Evolutionary conservation across 495 filamentous ascomycete genomes (phyloP), one percentile per base, ranked within the genome.

Genomic region (Talaromyces ruber): DNA sequence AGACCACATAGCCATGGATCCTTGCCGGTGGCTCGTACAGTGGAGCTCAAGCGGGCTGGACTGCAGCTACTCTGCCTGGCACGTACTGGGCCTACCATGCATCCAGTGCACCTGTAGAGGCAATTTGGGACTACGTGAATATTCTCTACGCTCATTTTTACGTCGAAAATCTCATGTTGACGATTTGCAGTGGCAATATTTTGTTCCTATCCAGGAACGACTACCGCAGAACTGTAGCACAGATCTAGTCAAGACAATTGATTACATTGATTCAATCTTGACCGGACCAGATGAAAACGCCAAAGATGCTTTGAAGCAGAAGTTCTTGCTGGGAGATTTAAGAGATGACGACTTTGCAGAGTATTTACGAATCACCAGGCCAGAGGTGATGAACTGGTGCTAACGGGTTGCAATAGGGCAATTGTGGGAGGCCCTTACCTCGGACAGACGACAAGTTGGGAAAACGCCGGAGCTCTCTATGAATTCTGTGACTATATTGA

Each of bases 11-110:
- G 55, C 86, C 87, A 4, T 90, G 87, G 87, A 72, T 89, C 9
- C 78, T 82, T 58, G 75, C 76, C 1, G 87, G 87, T 34, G 85
- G 85, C 39, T 87, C 84, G 4, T 90, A 90, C 68, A 78, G 82
- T 28, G 87, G 86, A 57, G 85, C 85, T 5, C 70, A 88, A 59
- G 67, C 85, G 4, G 85, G 80, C 0, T 89, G 87, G 87, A 80
- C 80, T 6, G 82, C 80, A n/a, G 74, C 74, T 1, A 72, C 78
- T 21, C 74, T 82, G 5, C 84, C 85, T 1, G 86, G 84, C 8
- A 87, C 84, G 0, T 86, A 86, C 70, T 88, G 85, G 85, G 86
- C 85, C 2, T 87, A 87, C 63, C 82, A 86, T 64, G 79, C 83
- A 25, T 84, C 82, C 28, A 85, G 81, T 64, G 86, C 82, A 2